Conservation (phyloP, 202 grass and related monocot species). For the Alloteropsis angusta region DNA sequence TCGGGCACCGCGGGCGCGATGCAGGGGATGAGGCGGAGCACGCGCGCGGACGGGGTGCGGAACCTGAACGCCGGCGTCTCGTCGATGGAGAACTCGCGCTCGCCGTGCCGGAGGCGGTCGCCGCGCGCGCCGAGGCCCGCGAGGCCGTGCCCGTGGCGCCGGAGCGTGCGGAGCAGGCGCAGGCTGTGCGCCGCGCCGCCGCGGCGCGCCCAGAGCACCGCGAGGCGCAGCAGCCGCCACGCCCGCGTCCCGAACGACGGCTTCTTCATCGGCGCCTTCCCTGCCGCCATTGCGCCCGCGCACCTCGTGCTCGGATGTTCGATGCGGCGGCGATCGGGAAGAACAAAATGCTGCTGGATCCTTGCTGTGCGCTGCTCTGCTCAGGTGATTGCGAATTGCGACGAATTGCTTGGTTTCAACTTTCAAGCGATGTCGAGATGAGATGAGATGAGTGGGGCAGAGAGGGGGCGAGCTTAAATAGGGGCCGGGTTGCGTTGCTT, state of each 20-base stretch:
- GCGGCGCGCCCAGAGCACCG: slow-evolving; percentile 54
- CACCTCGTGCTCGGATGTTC: too few relatives aligned
- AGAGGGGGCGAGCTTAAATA: neutral
- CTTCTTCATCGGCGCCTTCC: neutral
- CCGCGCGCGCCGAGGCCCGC: neutral
- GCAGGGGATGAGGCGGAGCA: slow-evolving; percentile 67
- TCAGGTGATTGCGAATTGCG: neutral
- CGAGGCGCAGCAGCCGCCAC: slow-evolving; percentile 56
- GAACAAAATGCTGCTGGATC: neutral
- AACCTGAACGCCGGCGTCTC: slow-evolving; percentile 79
- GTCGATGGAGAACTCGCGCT: slow-evolving; percentile 82
- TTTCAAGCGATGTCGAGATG: neutral
- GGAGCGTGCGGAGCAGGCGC: slow-evolving; percentile 47
- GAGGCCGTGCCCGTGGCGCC: slow-evolving; percentile 15
- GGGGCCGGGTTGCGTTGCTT: neutral
- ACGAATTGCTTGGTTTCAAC: neutral
- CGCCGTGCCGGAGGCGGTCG: slow-evolving; percentile 36
- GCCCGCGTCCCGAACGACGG: slow-evolving; percentile 36
- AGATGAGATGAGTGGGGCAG: neutral
- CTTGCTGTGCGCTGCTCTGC: neutral
- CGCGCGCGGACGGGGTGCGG: slow-evolving; percentile 44
- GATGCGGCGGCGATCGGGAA: neutral
- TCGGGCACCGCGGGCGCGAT: slow-evolving; percentile 37
- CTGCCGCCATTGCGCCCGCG: neutral
- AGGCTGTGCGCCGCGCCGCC: slow-evolving; percentile 37